Evolutionary conservation across 2,329 filamentous ascomycete species (phyloP).

Genomic region (Talaromyces sp.): DNA sequence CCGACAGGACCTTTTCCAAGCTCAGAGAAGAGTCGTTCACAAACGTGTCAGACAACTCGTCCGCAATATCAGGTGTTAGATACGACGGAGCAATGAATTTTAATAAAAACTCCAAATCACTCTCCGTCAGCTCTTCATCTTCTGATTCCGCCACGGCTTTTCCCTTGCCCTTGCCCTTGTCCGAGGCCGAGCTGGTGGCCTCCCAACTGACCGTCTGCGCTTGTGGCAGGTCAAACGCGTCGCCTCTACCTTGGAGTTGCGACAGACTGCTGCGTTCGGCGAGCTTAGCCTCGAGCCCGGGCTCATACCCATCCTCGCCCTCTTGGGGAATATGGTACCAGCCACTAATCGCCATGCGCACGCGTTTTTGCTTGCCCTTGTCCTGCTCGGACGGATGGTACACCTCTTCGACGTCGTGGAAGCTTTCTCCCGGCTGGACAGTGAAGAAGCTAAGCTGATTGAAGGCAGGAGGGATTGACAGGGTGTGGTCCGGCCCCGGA

Average conservation of each 20-base stretch:
- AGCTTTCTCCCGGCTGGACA: constrained; percentile 96
- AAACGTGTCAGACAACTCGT: constrained; percentile 75
- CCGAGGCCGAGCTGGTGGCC: constrained; percentile 23
- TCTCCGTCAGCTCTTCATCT: constrained; percentile 59
- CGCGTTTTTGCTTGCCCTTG: constrained; percentile 54
- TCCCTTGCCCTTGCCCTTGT: constrained; percentile 31
- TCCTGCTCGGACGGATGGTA: constrained; percentile 63
- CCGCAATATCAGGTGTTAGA: constrained; percentile 83
- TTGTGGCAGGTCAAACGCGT: constrained; percentile 79
- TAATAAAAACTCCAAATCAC: constrained; percentile 82
- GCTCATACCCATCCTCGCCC: constrained; percentile 85
- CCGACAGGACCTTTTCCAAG: constrained; percentile 69
- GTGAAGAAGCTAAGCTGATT: constrained; percentile 98
- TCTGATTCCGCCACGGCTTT: constrained; percentile 47
- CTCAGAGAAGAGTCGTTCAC: constrained; percentile 77
- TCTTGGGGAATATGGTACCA: constrained; percentile 98
- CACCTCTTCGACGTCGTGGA: constrained; percentile 98
- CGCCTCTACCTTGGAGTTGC: constrained; percentile 86
- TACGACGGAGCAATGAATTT: constrained; percentile 88
- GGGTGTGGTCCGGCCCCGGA: constrained; percentile 69
- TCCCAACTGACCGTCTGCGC: constrained; percentile 49
- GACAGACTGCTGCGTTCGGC: constrained; percentile 86
- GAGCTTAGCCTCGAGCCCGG: constrained; percentile 81
- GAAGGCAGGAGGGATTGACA: constrained; percentile 88
- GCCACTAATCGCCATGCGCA: constrained; percentile 96